Percentiles rank a stretch among this genome's conserved stretches.
These are phyloP conservation scores for Chaetoscypha palmicola DNA, from an alignment of 2,329 filamentous ascomycete genomes.

Conservation along the genomic window DNA sequence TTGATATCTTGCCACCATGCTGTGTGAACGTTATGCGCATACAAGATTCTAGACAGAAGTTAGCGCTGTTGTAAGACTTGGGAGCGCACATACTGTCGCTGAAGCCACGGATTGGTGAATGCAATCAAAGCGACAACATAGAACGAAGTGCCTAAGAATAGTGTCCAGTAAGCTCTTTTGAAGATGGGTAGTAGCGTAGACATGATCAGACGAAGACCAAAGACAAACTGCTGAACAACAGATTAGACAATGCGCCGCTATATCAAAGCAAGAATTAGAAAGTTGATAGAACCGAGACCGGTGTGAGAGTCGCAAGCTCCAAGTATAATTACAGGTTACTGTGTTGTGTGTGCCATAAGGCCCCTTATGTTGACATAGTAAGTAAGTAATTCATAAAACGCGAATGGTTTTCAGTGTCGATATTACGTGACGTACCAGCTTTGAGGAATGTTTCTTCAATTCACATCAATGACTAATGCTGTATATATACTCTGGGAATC, in stretches of 20 bases:
- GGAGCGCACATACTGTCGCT: constrained; percentile 62
- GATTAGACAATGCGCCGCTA: constrained; percentile 1
- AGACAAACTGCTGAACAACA: neutral
- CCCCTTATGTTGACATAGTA: too few species aligned
- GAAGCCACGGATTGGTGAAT: constrained; percentile 62
- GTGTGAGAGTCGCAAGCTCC: too few species aligned
- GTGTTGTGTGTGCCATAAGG: too few species aligned
- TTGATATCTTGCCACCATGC: constrained; percentile 66
- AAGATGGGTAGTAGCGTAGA: constrained; percentile 37
- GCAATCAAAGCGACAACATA: constrained; percentile 62
- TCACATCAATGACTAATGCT: too few species aligned
- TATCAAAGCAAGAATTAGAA: constrained; percentile 1
- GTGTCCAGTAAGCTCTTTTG: constrained; percentile 40
- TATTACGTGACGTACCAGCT: too few species aligned
- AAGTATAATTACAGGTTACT: too few species aligned
- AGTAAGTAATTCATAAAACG: too few species aligned
- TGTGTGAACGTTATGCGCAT: constrained; percentile 73
- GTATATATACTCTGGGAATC: too few species aligned
- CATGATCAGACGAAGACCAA: constrained; percentile 13
- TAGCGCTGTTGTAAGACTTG: neutral
- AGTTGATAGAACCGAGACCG: too few species aligned
- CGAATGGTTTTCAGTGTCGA: too few species aligned
- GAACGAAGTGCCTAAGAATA: constrained; percentile 52
- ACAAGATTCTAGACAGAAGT: constrained; percentile 52
- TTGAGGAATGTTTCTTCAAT: too few species aligned